These are phyloP conservation scores for Hymenoscyphus albidus DNA, from an alignment of 2,329 filamentous ascomycete genomes.

Conservation along the genomic window DNA sequence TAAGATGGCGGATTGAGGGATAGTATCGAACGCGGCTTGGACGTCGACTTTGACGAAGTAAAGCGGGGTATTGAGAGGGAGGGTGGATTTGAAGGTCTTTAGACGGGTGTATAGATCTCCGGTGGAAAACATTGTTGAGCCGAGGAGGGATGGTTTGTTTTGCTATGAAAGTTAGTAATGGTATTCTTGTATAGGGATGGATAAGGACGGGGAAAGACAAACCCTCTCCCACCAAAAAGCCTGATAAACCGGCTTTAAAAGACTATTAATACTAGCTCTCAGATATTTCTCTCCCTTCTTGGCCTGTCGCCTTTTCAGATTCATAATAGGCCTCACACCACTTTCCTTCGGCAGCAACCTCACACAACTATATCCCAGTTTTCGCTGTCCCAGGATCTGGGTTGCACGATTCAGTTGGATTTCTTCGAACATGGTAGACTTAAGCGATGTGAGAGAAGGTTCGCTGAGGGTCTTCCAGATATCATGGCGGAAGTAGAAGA, in stretches of 20 bases:
- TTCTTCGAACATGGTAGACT: slow-evolving; percentile 73
- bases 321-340: slow-evolving; percentile 81
- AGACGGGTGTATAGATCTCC: slow-evolving; percentile 74
- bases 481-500: slow-evolving; percentile 96
- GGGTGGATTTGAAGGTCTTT: slow-evolving; percentile 59
- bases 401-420: slow-evolving; percentile 56
- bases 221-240: slow-evolving; percentile 77
- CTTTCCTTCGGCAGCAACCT: slow-evolving; percentile 76
- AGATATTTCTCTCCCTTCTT: slow-evolving; percentile 50
- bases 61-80: slow-evolving; percentile 46
- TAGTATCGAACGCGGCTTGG: slow-evolving; percentile 88
- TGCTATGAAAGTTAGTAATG: slow-evolving; percentile 33
- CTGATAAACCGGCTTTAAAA: slow-evolving; percentile 70
- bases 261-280: slow-evolving; percentile 63
- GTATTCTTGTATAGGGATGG: neutral
- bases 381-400: slow-evolving; percentile 55
- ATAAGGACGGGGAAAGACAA: slow-evolving; percentile 15
- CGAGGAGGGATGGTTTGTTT: slow-evolving; percentile 58
- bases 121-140: slow-evolving; percentile 76
- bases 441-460: slow-evolving; percentile 65
- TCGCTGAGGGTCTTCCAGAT: slow-evolving; percentile 77
- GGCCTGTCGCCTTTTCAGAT: slow-evolving; percentile 65
- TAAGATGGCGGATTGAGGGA: slow-evolving; percentile 75
- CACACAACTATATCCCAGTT: slow-evolving; percentile 73
- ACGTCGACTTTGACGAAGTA: slow-evolving; percentile 95